These are phyloP conservation scores for Pezicula rhizophila DNA, from an alignment of 2,329 filamentous ascomycete species.

Conservation along the genomic window DNA sequence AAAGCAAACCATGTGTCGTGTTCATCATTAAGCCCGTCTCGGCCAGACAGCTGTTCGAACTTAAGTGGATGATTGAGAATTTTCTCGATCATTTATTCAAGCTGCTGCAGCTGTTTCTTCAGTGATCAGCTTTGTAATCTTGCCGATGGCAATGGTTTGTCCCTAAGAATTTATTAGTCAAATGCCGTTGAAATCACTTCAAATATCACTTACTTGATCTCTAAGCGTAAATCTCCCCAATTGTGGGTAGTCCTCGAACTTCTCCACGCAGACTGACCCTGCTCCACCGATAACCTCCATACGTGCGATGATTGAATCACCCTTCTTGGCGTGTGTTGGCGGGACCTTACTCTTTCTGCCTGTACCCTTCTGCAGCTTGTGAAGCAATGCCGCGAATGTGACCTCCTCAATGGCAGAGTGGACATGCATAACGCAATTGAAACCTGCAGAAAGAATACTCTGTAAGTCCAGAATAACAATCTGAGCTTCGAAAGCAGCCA, in stretches of 20 bases:
- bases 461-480: conserved; percentile 93
- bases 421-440: conserved; percentile 96
- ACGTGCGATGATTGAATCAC: conserved; percentile 82
- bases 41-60: no score
- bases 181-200: conserved; percentile 14
- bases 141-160: conserved; percentile 98
- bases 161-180: conserved; percentile 48
- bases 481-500: conserved; percentile 87
- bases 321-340: conserved; percentile 81
- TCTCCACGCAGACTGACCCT: conserved; percentile 85
- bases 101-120: conserved; percentile 17
- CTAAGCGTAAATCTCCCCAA: conserved; percentile 84
- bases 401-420: conserved; percentile 98
- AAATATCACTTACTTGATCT: conserved; percentile 60
- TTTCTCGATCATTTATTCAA: conserved; percentile 9
- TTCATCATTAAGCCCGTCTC: no score
- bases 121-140: conserved; percentile 85
- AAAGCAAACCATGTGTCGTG: no score
- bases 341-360: conserved; percentile 87
- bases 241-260: conserved; percentile 93
- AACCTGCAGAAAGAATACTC: conserved; percentile 87
- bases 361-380: conserved; percentile 94
- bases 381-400: conserved; percentile 79
- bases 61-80: background rate
- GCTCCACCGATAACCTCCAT: conserved; percentile 82